A percentile compares a stretch with the other conserved stretches of the same genome.
Conservation (phyloP, 1,139 yeast genomes). For the Scheffersomyces quercinus region DNA sequence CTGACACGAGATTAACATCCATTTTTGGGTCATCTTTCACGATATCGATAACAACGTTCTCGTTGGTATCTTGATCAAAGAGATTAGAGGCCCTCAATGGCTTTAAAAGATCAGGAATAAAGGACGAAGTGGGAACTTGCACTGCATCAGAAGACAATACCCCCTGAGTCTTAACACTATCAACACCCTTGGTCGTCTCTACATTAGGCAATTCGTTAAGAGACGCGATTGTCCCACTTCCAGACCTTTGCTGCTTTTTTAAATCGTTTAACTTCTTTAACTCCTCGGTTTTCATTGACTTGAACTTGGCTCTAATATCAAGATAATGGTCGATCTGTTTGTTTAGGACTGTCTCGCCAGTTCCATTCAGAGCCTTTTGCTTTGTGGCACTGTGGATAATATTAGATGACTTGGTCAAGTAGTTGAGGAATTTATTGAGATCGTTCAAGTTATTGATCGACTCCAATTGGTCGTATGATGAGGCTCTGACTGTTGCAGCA, state of each 20-base stretch:
- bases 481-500: constrained; percentile 2
- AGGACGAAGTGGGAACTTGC: constrained; percentile 3
- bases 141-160: not conserved
- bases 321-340: constrained; percentile 39
- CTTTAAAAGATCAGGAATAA: constrained; percentile 24
- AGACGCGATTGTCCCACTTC: not conserved
- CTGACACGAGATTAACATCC: not conserved
- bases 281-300: constrained; percentile 19
- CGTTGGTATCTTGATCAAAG: constrained; percentile 15
- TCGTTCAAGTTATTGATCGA: constrained; percentile 43
- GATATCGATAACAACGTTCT: constrained; percentile 7
- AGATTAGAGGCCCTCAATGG: constrained; percentile 22
- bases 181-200: not conserved
- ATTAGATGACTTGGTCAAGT: constrained; percentile 39
- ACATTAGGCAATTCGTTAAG: not conserved
- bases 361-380: constrained; percentile 13
- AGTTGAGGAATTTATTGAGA: constrained; percentile 43
- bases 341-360: constrained; percentile 23
- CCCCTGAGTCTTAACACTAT: not conserved
- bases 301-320: constrained; percentile 28
- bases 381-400: constrained; percentile 45
- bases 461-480: constrained; percentile 38
- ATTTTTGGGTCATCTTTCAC: not conserved
- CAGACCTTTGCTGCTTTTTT: constrained; percentile 6
- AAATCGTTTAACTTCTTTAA: constrained; percentile 12